Conservation (phyloP, 169 alveolate genomes). For the Plasmodium yoelii region DNA sequence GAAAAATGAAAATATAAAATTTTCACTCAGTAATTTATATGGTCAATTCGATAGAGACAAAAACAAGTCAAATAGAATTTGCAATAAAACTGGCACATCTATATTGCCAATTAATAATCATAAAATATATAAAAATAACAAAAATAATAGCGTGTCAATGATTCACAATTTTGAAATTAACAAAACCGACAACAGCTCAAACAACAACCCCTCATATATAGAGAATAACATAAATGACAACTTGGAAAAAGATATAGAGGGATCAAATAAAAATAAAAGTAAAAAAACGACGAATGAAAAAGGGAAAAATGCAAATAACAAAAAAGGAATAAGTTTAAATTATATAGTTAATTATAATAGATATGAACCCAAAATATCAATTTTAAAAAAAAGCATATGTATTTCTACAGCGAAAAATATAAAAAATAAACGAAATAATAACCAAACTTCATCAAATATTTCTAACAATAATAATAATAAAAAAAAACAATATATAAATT, state of each 20-base stretch:
- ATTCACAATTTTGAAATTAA: not conserved
- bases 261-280: not conserved
- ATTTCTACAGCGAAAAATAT: constrained; percentile 12
- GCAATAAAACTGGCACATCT: too few species aligned
- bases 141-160: not conserved
- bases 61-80: too few species aligned
- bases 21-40: too few species aligned
- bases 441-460: too few species aligned
- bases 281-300: constrained; percentile 1
- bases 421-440: too few species aligned
- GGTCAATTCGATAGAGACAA: too few species aligned
- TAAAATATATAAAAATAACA: not conserved
- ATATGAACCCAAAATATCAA: constrained; percentile 44
- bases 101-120: too few species aligned
- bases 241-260: not conserved
- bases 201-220: not conserved
- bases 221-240: not conserved
- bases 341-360: constrained; percentile 56
- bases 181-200: not conserved
- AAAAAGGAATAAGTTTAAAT: constrained; percentile 48
- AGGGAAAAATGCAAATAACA: constrained; percentile 29
- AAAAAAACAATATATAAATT: constrained; percentile 61
- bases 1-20: too few species aligned
- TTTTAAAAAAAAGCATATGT: constrained; percentile 5
- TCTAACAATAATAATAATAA: constrained; percentile 21